Evolutionary conservation across 2,329 filamentous ascomycete genomes (phyloP).

Genomic region (Aureobasidium musti): DNA sequence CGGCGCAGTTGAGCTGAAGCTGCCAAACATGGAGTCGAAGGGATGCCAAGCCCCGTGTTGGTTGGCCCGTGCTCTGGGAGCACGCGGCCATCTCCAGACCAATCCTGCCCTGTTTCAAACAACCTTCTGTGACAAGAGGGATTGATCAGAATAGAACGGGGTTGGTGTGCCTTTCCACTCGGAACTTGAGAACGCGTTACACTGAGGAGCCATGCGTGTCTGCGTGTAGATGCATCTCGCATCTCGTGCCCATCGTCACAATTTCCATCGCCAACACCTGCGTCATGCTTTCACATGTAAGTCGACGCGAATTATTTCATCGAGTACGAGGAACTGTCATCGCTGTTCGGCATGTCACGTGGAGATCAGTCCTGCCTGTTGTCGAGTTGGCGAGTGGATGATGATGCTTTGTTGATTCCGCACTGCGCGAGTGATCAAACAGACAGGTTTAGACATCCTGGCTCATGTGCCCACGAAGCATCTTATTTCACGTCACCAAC

Average conservation of each 20-base stretch:
- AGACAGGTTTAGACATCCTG: constrained; percentile 4
- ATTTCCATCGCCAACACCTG: constrained; percentile 1
- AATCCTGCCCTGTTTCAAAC: constrained; percentile 14
- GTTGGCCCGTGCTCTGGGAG: neutral
- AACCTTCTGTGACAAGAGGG: constrained; percentile 5
- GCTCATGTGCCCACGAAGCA: neutral
- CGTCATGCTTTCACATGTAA: constrained; percentile 10
- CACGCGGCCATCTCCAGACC: constrained; percentile 20
- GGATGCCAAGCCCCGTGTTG: constrained; percentile 6
- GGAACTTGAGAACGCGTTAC: constrained; percentile 4
- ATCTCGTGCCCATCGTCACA: constrained; percentile 9
- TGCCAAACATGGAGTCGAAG: constrained; percentile 17
- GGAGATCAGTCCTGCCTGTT: neutral
- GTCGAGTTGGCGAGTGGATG: neutral
- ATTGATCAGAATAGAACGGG: constrained; percentile 18
- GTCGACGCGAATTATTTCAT: neutral
- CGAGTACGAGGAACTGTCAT: neutral
- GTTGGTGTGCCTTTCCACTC: neutral
- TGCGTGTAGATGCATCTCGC: constrained; percentile 4
- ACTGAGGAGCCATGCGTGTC: constrained; percentile 10
- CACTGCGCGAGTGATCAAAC: neutral
- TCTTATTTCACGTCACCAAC: neutral
- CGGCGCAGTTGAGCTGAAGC: constrained; percentile 21
- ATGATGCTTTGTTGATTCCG: neutral
- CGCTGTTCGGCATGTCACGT: neutral